Evolutionary conservation across 2,329 filamentous ascomycete species (phyloP), one percentile per base, ranked within the genome.

Genomic region (Alternaria arbusti): DNA sequence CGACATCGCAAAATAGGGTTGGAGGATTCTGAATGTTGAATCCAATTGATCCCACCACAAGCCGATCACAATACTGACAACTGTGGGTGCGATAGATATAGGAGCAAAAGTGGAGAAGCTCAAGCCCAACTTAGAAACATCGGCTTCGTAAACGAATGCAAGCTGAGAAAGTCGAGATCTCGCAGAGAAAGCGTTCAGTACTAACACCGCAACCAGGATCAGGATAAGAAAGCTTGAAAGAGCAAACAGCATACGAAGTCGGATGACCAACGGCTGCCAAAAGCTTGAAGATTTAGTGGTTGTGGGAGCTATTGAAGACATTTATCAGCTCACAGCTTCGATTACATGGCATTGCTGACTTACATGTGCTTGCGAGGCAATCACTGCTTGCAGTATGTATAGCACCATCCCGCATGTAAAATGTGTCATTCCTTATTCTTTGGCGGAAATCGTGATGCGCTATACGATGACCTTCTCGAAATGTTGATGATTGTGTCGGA

Each of bases 21-120:
- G 67, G 10, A 71, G 60, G 6, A 61, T 57, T 9, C 71, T 66
- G 15, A 71, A 68, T 0, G 66, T 68, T 13, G 36, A 47, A 28
- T 72, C 70, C 1, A 74, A n/a, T 23, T 68, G 64, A 51, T 69
- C 69, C 70, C 70, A 74, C 69, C 69, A 74, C 6, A 74, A 30
- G 6, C 65, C 59, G 43, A 70, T 60, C 4, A 52, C 43, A 11
- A 73, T 66, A 58, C 64, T 65, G 6, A 70, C 30, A n/a, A 70
- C n/a, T 4, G 71, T 69, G 3, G 71, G 71, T 17, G 54, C 68
- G 15, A 73, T 70, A 1, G 71, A 72, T 9, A 70, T 69, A 9
- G 71, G 71, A 13, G 70, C 69, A 28, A 72, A 70, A 0, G 61
- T 64, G 2, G 64, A 60, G 13, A 72, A 63, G 36, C 64, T 65